Base-by-base conservation (phyloP, 2,329 filamentous ascomycete genomes). In the Ophiostoma angusticollis region DNA sequence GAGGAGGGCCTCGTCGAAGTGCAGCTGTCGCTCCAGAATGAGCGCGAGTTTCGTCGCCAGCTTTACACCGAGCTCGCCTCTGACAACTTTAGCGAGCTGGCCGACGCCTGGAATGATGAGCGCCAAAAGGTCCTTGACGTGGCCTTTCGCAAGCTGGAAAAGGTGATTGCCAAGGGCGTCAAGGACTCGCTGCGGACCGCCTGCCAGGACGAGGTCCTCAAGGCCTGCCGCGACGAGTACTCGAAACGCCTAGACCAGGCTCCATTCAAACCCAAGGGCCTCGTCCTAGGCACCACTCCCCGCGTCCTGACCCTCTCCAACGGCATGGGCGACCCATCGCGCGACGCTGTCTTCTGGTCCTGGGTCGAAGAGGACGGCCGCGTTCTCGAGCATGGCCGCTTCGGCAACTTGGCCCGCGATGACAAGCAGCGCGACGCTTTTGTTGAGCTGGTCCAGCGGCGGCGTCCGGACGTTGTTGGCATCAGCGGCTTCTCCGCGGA, bases 171-270 rank as follows among this genome's bases (percentile, higher is more conserved):
- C 42, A 91, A 89, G 56, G 85, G 86, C 42, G 85, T 96, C 45
- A 96, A 96, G 59, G 91, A 98, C 55, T 86, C 84, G 33, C 72
- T 98, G 48, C 83, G 86, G 50, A 89, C 86, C 8, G 86, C 89
- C 49, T 98, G 91, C 54, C 89, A 98, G 58, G 87, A 93, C 51
- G 80, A 86, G 52, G 77, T 98, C 35, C 78, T 87, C n/a, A 84
- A 80, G 52, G 73, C 78, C 39, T 93, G 87, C 52, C 81, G 91
- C 37, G 85, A 93, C 49, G 83, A 86, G 45, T 96, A 91, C 58
- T 82, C 80, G 31, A 80, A 82, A 58, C 83, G 86, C 55, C 74
- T 98, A 18, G 91, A 98, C 52, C 91, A 98, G 60, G 87, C 91
- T 8, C 91, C 91, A 0, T 93, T 87, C 62, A 94, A 95, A 59